These are phyloP conservation scores for Arthroderma uncinatum DNA, from an alignment of 2,329 filamentous ascomycete species.

Conservation along the genomic window DNA sequence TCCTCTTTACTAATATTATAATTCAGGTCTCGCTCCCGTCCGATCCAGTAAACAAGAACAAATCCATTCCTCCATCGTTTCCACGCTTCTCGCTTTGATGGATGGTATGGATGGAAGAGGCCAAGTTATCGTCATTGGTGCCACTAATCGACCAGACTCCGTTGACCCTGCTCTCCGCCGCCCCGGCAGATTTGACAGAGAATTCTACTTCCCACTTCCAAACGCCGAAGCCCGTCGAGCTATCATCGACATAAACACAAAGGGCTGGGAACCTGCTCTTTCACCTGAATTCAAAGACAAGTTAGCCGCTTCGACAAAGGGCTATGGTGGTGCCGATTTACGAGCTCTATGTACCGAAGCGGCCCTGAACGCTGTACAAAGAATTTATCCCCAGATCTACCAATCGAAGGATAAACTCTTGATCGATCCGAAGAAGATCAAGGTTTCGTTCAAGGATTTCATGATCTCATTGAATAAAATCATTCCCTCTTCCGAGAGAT, in stretches of 20 bases:
- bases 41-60: conserved; percentile 97
- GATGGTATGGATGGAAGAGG: conserved; percentile 97
- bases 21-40: conserved; percentile 63
- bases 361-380: conserved; percentile 86
- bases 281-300: conserved; percentile 67
- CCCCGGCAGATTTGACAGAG: conserved; percentile 92
- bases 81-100: conserved; percentile 86
- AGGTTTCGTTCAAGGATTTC: conserved; percentile 84
- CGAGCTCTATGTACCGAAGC: conserved; percentile 92
- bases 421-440: conserved; percentile 74
- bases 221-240: conserved; percentile 66
- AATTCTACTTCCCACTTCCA: conserved; percentile 95
- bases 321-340: conserved; percentile 91
- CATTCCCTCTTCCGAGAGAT: conserved; percentile 85
- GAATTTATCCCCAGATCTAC: conserved; percentile 95
- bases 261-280: conserved; percentile 74
- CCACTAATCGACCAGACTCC: conserved; percentile 97
- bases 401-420: conserved; percentile 77
- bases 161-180: conserved; percentile 95
- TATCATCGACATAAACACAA: conserved; percentile 91
- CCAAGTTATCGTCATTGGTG: conserved; percentile 95
- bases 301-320: conserved; percentile 77
- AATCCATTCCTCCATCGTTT: conserved; percentile 95
- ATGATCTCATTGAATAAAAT: conserved; percentile 96
- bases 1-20: conserved; percentile 2